Percentiles rank a stretch among this genome's conserved stretches.
These are phyloP conservation scores for Xylaria telfairii DNA, from an alignment of 495 filamentous ascomycete genomes.

Conservation along the genomic window DNA sequence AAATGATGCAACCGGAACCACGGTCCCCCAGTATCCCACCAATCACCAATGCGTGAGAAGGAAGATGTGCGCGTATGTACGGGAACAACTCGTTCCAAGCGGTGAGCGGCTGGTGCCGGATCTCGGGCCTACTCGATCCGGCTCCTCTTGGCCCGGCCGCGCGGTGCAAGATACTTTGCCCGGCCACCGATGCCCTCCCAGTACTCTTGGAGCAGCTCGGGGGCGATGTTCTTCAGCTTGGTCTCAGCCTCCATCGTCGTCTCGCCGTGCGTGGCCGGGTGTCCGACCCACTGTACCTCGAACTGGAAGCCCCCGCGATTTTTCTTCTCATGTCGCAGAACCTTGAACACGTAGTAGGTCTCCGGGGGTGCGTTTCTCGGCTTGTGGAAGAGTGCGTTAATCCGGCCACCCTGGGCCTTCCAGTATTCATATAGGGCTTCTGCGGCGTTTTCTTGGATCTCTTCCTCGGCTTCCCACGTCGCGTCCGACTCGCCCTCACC, in stretches of 20 bases:
- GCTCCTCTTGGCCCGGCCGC: slow-evolving; percentile 34
- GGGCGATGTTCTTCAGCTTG: slow-evolving; percentile 35
- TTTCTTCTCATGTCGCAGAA: slow-evolving; percentile 35
- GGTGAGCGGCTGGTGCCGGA: neutral
- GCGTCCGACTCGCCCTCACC: slow-evolving; percentile 34
- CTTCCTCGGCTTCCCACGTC: slow-evolving; percentile 38
- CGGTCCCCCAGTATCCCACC: neutral
- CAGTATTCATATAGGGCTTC: slow-evolving; percentile 38
- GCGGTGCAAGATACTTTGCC: slow-evolving; percentile 30
- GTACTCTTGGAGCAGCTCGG: slow-evolving; percentile 30
- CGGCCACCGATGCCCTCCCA: slow-evolving; percentile 39
- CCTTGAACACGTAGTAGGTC: slow-evolving; percentile 35
- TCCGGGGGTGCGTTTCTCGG: slow-evolving; percentile 36
- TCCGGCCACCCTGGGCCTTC: slow-evolving; percentile 37
- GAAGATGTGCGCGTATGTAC: slow-evolving; percentile 6
- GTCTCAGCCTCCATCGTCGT: slow-evolving; percentile 36
- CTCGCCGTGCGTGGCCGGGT: slow-evolving; percentile 33
- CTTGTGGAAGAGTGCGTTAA: slow-evolving; percentile 37
- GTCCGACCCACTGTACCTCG: slow-evolving; percentile 43
- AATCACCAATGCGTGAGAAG: slow-evolving; percentile 1
- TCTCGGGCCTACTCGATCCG: slow-evolving; percentile 25
- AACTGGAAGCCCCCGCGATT: slow-evolving; percentile 38
- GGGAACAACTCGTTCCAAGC: neutral
- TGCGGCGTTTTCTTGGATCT: slow-evolving; percentile 37
- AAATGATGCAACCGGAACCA: slow-evolving; percentile 15